Evolutionary conservation across 2,329 filamentous ascomycete species (phyloP).

Genomic region (Trichoderma harzianum): DNA sequence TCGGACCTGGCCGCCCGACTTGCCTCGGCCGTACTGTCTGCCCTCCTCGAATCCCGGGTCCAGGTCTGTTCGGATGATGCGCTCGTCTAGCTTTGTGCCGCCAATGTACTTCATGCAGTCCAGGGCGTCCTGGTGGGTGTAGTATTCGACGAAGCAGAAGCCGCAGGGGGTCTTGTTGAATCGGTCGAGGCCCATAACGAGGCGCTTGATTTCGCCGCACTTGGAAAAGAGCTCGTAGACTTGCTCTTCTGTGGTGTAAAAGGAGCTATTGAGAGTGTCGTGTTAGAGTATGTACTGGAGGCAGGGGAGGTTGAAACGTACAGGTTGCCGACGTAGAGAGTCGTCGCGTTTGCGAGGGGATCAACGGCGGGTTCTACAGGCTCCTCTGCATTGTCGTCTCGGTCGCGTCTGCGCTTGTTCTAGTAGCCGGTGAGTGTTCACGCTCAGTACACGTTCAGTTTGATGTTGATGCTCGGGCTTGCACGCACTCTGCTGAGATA

Average conservation of each 20-base stretch:
- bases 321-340: conserved; percentile 96
- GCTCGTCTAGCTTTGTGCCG: conserved; percentile 95
- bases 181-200: conserved; percentile 95
- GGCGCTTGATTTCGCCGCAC: conserved; percentile 95
- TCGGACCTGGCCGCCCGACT: conserved; percentile 92
- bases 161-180: conserved; percentile 98
- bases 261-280: conserved; percentile 57
- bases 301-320: conserved; percentile 38
- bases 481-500: conserved; percentile 71
- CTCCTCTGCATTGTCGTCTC: conserved; percentile 49
- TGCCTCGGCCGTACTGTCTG: conserved; percentile 90
- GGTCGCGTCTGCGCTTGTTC: conserved; percentile 70
- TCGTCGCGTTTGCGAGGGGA: conserved; percentile 81
- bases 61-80: conserved; percentile 90
- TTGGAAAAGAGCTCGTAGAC: conserved; percentile 96
- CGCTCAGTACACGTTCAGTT: background rate
- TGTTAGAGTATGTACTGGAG: background rate
- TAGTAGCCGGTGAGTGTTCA: conserved; percentile 32
- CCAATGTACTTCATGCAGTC: conserved; percentile 99
- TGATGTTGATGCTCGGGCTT: background rate
- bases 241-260: conserved; percentile 98
- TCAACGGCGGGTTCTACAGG: conserved; percentile 55
- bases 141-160: conserved; percentile 99
- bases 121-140: conserved; percentile 92
- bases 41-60: conserved; percentile 96